Percentiles rank a stretch among this genome's conserved stretches.
phyloP scores from a whole-genome alignment of 441 rosid genomes.

The Cnidoscolus chayamansa region DNA sequence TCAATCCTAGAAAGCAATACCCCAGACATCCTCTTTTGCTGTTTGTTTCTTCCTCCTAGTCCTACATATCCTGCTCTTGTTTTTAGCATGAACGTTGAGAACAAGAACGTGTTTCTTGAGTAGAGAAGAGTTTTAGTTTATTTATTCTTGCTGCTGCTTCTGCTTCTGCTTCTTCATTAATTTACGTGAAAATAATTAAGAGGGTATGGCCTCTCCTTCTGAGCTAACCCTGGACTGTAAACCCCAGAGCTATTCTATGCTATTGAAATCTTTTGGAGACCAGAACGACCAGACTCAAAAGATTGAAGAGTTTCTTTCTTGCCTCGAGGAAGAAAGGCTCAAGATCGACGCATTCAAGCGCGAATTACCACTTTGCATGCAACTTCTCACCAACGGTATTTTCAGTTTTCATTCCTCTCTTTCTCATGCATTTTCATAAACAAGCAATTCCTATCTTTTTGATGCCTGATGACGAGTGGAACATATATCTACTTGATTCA shows the following conservation, averaged over 20 bases:
- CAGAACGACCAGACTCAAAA: conserved; percentile 59
- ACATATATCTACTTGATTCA: too few relatives aligned
- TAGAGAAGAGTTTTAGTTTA: conserved; percentile 1
- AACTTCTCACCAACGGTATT: conserved; percentile 83
- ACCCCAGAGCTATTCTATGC: conserved; percentile 83
- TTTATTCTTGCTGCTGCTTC: conserved; percentile 5
- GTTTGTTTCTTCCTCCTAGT: conserved; percentile 24
- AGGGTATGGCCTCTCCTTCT: conserved; percentile 68
- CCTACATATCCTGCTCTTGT: conserved; percentile 22
- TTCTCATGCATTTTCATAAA: conserved; percentile 3
- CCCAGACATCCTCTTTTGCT: conserved; percentile 32
- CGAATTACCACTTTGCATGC: conserved; percentile 99
- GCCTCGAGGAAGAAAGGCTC: conserved; percentile 84
- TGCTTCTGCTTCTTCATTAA: background rate
- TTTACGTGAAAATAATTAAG: background rate
- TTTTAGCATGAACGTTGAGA: conserved; percentile 25
- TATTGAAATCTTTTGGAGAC: conserved; percentile 80
- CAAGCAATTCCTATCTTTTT: background rate
- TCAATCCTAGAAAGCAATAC: conserved; percentile 19
- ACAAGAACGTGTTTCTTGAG: conserved; percentile 22
- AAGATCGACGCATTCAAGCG: conserved; percentile 99
- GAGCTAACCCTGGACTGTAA: conserved; percentile 82
- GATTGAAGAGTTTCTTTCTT: conserved; percentile 77
- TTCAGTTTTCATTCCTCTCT: background rate
- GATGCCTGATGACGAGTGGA: too few relatives aligned